Evolutionary conservation across 2,329 filamentous ascomycete species (phyloP).

Genomic region (Paecilomyces dactylethromorphus): DNA sequence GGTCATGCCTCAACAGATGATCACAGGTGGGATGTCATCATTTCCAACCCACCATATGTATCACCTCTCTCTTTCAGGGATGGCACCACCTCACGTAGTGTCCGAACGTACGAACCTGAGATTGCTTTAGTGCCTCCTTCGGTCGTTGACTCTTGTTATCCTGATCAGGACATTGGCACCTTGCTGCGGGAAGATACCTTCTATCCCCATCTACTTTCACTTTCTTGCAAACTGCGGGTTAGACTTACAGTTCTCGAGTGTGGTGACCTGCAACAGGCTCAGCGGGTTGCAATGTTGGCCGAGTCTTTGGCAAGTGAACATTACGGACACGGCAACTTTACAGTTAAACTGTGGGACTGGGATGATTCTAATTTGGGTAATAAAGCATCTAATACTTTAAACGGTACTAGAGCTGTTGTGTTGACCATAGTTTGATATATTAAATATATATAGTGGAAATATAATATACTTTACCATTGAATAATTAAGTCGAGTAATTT

Average conservation of each 20-base stretch:
- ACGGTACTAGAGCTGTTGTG: slow-evolving; percentile 10
- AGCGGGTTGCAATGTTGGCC: slow-evolving; percentile 17
- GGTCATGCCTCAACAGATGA: not conserved
- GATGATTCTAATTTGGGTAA: slow-evolving; percentile 1
- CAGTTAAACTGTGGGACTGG: slow-evolving; percentile 13
- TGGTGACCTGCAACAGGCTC: slow-evolving; percentile 26
- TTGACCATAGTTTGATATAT: not conserved
- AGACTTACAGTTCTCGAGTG: slow-evolving; percentile 31
- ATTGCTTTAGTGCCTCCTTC: slow-evolving; percentile 65
- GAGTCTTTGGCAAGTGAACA: not conserved
- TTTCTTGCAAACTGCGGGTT: slow-evolving; percentile 16
- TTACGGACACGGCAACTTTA: not conserved
- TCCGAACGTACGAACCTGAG: slow-evolving; percentile 73
- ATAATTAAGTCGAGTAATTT: too few relatives aligned
- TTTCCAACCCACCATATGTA: slow-evolving; percentile 90
- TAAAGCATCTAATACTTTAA: not conserved
- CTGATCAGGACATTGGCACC: not conserved
- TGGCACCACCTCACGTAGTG: slow-evolving; percentile 61
- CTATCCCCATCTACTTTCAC: slow-evolving; percentile 24
- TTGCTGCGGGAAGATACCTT: slow-evolving; percentile 25
- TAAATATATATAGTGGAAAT: too few relatives aligned
- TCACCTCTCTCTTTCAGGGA: slow-evolving; percentile 55
- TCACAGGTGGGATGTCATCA: slow-evolving; percentile 55
- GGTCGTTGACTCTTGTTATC: not conserved
- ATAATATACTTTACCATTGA: too few relatives aligned